Base-by-base conservation (phyloP, 495 filamentous ascomycete species). In the Neurospora sp. region DNA sequence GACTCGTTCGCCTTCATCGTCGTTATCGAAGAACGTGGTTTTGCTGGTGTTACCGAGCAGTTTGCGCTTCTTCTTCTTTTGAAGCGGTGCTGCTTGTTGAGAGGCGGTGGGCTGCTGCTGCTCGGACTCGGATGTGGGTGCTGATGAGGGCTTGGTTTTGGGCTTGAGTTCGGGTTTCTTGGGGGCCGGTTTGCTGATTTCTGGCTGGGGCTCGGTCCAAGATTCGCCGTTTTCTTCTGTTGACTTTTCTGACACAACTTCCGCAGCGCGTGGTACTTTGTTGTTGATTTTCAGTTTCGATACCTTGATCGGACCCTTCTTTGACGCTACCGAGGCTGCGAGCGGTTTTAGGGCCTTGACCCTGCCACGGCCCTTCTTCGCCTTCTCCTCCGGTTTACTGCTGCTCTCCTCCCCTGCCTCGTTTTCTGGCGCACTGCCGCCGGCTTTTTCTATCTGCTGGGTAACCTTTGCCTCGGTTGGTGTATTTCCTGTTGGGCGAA, bases 61-160 rank as follows among this genome's bases (percentile, higher is more conserved):
- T 79, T 93, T 96, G 47, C 91, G 87, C 83, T 92, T 94, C 84
- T 91, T 94, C 74, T 87, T 87, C 83, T 89, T 91, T 84, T 8
- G 81, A 81, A 72, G 87, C 86, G 10, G 77, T 74, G 18, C 61
- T 70, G 45, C 20, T 65, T 40, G 61, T 9, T 22, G 39, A 40
- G 45, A 71, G 8, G n/a, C 27, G 1, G 40, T 39, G 20, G 39
- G 31, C n/a, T 61, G 27, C 16, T 31, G 22, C 31, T 71, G 44
- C 22, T 73, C 31, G 71, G n/a, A n/a, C 22, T 22, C 8, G 74
- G 18, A 35, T 68, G 47, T n/a, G 72, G 18, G 27, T 65, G 53
- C 53, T 65, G 53, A 65, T 18, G 53, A 65, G 53, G 53, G 53
- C 53, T 65, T 65, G 16, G 41, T 40, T 40, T 68, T 59, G 9